Evolutionary conservation across 2,329 filamentous ascomycete genomes (phyloP), one percentile per base, ranked within the genome.

Genomic region (Sclerotinia subarctica): DNA sequence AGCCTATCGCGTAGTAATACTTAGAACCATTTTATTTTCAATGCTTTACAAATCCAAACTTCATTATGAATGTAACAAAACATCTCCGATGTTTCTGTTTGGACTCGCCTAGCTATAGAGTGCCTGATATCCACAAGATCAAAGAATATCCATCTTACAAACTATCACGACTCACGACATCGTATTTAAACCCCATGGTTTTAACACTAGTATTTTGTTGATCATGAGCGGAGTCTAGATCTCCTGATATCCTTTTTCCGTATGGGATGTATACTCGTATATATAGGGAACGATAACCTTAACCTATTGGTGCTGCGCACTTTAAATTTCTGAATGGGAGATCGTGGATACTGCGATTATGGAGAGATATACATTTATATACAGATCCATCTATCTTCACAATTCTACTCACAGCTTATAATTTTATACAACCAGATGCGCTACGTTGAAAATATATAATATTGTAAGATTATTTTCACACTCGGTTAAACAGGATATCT

Each of bases 201-300:
- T 38, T 72, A n/a, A 70, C 65, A 1, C 24, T 73, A 8, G 72
- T 76, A 8, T 72, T 70, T 0, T 75, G 67, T 54, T 49, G n/a
- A n/a, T n/a, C n/a, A n/a, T n/a, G 64, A 0, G 38, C 65, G 2
- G 64, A 32, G 32, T 6, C 5, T 32, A 32, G 68, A 8, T 54
- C 70, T 10, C 70, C 70, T 19, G n/a, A 57, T 10, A 52, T 54
- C 1, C 10, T 67, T 17, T 58, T 75, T 2, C 74, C 64, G 1
- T 74, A 68, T 62, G 70, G 46, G 5, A 70, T 72, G 26, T 72
- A 71, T 24, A n/a, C 15, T 15, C 72, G 74, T 7, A 6, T 69
- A 3, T 7, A 6, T 69, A 2, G 74, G 75, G 10, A 51, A 72
- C 7, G 74, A 76, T 53, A 15, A 32, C 5, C 32, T 32, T 5